A percentile compares a stretch with the other conserved stretches of the same genome.
Evolutionary conservation across 1,139 yeast species (phyloP).

Genomic region (Taphrina deformans): DNA sequence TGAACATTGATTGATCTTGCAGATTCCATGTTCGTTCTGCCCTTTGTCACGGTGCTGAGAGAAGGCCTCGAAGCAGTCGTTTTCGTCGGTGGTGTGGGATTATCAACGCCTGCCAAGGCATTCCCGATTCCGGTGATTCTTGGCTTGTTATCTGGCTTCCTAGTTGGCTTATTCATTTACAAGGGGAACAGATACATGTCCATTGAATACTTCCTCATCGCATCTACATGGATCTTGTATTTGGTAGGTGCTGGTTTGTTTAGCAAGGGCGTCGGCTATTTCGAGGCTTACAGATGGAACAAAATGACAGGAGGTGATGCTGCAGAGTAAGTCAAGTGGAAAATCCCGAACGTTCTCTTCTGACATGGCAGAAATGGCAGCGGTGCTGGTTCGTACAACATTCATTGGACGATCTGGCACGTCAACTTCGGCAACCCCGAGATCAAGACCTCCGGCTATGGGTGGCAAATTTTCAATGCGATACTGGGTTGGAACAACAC

Average conservation of each 20-base stretch:
- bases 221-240: conserved; percentile 82
- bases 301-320: conserved; percentile 80
- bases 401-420: conserved; percentile 81
- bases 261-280: conserved; percentile 88
- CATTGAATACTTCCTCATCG: conserved; percentile 73
- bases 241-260: conserved; percentile 85
- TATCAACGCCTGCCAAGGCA: conserved; percentile 70
- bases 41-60: conserved; percentile 75
- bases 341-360: neutral
- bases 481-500: conserved; percentile 93
- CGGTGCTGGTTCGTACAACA: conserved; percentile 94
- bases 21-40: conserved; percentile 64
- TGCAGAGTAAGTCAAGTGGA: conserved; percentile 54
- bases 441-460: conserved; percentile 53
- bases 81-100: conserved; percentile 84
- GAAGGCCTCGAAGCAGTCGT: conserved; percentile 90
- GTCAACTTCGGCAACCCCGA: conserved; percentile 95
- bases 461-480: conserved; percentile 91
- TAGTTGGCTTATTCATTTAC: conserved; percentile 68
- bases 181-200: conserved; percentile 66
- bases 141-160: conserved; percentile 67
- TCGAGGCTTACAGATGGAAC: conserved; percentile 69
- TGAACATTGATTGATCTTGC: neutral
- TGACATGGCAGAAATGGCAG: conserved; percentile 55
- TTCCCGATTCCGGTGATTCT: conserved; percentile 78